phyloP scores from a whole-genome alignment of 2,329 filamentous ascomycete genomes.

The Hyphodiscus sp. region DNA sequence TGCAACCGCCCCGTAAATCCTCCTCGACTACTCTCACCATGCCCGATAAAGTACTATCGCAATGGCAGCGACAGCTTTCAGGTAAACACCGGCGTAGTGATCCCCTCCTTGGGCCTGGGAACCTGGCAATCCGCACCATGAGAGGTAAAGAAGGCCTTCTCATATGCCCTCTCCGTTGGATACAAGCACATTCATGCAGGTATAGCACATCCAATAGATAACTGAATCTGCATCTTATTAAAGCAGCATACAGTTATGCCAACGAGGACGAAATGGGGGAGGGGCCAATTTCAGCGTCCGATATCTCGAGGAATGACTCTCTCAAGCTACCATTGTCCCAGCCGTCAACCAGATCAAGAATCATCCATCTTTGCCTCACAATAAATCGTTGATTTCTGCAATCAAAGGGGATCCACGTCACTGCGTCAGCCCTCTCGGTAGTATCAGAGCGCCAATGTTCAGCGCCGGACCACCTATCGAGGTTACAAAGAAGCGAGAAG shows the following conservation, averaged over 20 bases:
- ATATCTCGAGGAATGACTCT: constrained; percentile 32
- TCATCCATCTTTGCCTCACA: constrained; percentile 51
- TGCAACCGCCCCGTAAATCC: too few relatives aligned
- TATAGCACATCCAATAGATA: neutral
- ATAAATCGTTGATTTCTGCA: constrained; percentile 45
- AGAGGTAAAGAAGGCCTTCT: constrained; percentile 33
- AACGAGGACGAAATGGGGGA: constrained; percentile 80
- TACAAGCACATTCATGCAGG: constrained; percentile 45
- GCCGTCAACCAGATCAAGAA: constrained; percentile 55
- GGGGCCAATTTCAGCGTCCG: constrained; percentile 42
- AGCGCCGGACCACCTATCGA: constrained; percentile 54
- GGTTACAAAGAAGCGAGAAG: constrained; percentile 57
- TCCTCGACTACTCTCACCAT: too few relatives aligned
- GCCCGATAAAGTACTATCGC: too few relatives aligned
- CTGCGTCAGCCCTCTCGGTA: constrained; percentile 41
- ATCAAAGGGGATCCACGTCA: constrained; percentile 43
- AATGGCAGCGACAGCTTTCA: constrained; percentile 20
- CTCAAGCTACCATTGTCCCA: constrained; percentile 40
- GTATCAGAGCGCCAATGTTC: constrained; percentile 39
- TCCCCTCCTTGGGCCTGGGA: constrained; percentile 36
- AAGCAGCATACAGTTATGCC: constrained; percentile 64
- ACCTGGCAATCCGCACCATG: constrained; percentile 39
- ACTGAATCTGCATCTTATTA: constrained; percentile 30
- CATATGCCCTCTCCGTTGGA: constrained; percentile 37
- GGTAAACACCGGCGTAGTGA: constrained; percentile 30